Conservation (phyloP, 805 yeast species). For the Debaryomyces hansenii region DNA sequence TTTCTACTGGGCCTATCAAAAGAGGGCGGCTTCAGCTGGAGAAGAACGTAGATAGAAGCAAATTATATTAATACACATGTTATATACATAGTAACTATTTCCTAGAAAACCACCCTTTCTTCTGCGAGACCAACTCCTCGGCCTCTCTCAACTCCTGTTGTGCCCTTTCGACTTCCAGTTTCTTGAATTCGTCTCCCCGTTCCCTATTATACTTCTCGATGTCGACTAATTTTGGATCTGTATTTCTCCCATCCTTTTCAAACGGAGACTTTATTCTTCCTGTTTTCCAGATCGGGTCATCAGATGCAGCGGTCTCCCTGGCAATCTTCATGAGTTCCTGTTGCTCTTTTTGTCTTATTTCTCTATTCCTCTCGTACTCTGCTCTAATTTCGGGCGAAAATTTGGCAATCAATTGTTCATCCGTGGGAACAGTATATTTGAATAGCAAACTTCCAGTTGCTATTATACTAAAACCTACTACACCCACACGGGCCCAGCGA, state of each 20-base stretch:
- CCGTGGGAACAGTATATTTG: slow-evolving; percentile 81
- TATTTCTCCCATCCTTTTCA: slow-evolving; percentile 46
- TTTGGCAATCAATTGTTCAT: slow-evolving; percentile 69
- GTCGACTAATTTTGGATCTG: slow-evolving; percentile 37
- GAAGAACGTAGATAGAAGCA: slow-evolving; percentile 13
- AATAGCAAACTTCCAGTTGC: slow-evolving; percentile 71
- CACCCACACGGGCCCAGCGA: slow-evolving; percentile 58
- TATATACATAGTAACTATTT: slow-evolving; percentile 2
- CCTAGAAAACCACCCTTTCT: slow-evolving; percentile 21
- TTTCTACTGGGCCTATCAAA: slow-evolving; percentile 25
- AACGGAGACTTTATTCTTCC: slow-evolving; percentile 71
- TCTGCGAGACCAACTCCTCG: slow-evolving; percentile 22
- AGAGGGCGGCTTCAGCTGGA: slow-evolving; percentile 28
- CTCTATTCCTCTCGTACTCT: slow-evolving; percentile 66
- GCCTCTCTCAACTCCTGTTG: slow-evolving; percentile 28
- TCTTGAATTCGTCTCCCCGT: slow-evolving; percentile 40
- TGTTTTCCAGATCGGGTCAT: slow-evolving; percentile 83
- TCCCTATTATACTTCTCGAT: slow-evolving; percentile 49
- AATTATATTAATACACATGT: slow-evolving; percentile 2
- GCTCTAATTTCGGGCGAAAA: slow-evolving; percentile 83
- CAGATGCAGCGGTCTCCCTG: slow-evolving; percentile 58
- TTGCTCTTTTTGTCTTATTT: slow-evolving; percentile 66
- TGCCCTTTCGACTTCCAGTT: slow-evolving; percentile 35
- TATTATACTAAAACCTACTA: slow-evolving; percentile 64
- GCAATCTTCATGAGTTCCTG: slow-evolving; percentile 68